Percentiles rank a stretch among this genome's conserved stretches.
Conservation (phyloP, 208 protist genomes). For the Kentomonas sorsogonicus region DNA sequence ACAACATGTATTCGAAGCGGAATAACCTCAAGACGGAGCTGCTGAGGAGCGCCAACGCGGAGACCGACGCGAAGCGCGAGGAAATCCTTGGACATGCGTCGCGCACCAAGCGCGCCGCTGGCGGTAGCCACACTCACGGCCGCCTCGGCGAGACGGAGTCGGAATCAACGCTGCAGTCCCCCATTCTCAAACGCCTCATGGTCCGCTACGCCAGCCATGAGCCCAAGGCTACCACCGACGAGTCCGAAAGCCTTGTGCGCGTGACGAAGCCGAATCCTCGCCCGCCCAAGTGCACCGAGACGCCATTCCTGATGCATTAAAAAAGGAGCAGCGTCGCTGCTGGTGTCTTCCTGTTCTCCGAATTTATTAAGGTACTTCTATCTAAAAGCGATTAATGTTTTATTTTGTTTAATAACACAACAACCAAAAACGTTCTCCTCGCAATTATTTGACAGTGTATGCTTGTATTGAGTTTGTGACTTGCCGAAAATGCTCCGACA, state of each 20-base stretch:
- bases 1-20: conserved; percentile 82
- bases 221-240: conserved; percentile 40
- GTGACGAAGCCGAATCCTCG: conserved; percentile 77
- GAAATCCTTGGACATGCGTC: conserved; percentile 69
- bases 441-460: no score
- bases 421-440: not conserved
- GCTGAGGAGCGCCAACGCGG: conserved; percentile 26
- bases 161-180: conserved; percentile 48
- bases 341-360: not conserved
- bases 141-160: conserved; percentile 11
- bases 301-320: conserved; percentile 52
- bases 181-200: conserved; percentile 68
- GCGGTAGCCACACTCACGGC: conserved; percentile 8
- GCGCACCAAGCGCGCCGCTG: conserved; percentile 26
- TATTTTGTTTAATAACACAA: not conserved
- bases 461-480: no score
- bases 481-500: not conserved
- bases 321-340: not conserved
- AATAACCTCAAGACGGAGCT: conserved; percentile 83
- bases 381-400: not conserved
- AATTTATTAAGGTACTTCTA: not conserved
- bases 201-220: conserved; percentile 55
- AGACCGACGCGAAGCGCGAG: conserved; percentile 21
- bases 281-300: conserved; percentile 73
- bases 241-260: conserved; percentile 28